A percentile compares a stretch with the other conserved stretches of the same genome.
phyloP scores from a whole-genome alignment of 208 protist species.

The Acanthamoeba sp. region DNA sequence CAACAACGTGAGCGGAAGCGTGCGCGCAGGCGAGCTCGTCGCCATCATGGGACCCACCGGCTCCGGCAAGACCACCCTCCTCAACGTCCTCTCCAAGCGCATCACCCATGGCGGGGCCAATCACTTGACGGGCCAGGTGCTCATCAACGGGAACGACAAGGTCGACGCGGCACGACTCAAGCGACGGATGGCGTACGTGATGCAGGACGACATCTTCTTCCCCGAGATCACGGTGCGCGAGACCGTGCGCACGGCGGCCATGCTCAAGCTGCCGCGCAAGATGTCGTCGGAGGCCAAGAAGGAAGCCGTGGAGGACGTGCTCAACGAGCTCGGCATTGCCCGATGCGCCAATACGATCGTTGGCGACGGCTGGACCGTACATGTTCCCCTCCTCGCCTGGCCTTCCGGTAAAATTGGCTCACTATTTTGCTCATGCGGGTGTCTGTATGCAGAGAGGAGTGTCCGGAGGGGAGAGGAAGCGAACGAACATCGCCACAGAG shows the following conservation, averaged over 20 bases:
- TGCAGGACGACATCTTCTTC: constrained; percentile 81
- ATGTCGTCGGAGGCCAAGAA: not conserved
- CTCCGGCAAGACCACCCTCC: constrained; percentile 75
- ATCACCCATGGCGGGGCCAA: constrained; percentile 27
- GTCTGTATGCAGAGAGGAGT: constrained; percentile 46
- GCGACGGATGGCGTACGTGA: constrained; percentile 70
- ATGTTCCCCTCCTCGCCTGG: not conserved
- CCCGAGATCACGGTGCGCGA: constrained; percentile 74
- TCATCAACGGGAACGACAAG: constrained; percentile 13
- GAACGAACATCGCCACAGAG: constrained; percentile 85
- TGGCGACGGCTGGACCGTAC: constrained; percentile 15
- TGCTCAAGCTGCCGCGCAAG: constrained; percentile 63
- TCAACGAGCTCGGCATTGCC: constrained; percentile 59
- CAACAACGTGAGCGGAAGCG: not conserved
- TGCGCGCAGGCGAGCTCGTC: not conserved
- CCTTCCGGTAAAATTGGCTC: not conserved
- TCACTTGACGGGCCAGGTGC: constrained; percentile 50
- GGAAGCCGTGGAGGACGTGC: not conserved
- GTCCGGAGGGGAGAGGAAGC: constrained; percentile 81
- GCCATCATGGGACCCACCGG: not conserved
- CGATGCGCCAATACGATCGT: constrained; percentile 38
- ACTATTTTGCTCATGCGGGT: not conserved
- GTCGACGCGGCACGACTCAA: not conserved
- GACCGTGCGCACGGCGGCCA: constrained; percentile 69
- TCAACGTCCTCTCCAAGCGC: constrained; percentile 75